Evolutionary conservation across 768 basidiomycete species (phyloP), one percentile per base, ranked within the genome.

Genomic region (Leucocoprinus leucothites): DNA sequence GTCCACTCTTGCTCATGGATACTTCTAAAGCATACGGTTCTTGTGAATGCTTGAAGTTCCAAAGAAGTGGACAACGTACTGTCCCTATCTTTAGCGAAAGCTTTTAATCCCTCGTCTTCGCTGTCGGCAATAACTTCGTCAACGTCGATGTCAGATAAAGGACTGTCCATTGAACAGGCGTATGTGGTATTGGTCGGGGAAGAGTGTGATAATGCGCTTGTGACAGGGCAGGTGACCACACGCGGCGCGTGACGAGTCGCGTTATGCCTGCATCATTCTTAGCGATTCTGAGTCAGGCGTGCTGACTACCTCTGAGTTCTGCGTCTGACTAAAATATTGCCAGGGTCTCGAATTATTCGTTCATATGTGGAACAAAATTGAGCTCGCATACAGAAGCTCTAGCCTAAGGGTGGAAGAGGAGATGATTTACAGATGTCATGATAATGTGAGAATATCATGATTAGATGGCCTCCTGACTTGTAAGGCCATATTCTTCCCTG

Each of bases 41-140:
- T 11, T 54, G 41, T 9, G 45, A 48, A 43, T 36, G 36, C 31
- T 35, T 47, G 51, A 31, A 40, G 19, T 26, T 38, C 38, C 38
- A 38, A 38, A 38, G 38, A n/a, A 14, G 40, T 26, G 49, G 42
- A 26, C 4, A 16, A 24, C 28, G 21, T 25, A 41, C 51, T 55
- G 42, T 53, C 56, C 25, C 38, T 24, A 40, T 49, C 44, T 41
- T 40, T 51, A 16, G 31, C 11, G 11, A 5, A 31, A 31, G 34
- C 25, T 38, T 53, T 43, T 9, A 44, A 19, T 19, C 46, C 57
- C 56, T 67, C 66, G 13, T 64, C 64, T 26, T 69, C 68, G 63
- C 81, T 82, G 61, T 78, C 81, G 22, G 74, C 74, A 48, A 81
- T 73, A n/a, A 79, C 65, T 65, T 79, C 79, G 55, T 77, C 69